Evolutionary conservation across 805 yeast species (phyloP).

Genomic region (Wickerhamiella kurtzmanii): DNA sequence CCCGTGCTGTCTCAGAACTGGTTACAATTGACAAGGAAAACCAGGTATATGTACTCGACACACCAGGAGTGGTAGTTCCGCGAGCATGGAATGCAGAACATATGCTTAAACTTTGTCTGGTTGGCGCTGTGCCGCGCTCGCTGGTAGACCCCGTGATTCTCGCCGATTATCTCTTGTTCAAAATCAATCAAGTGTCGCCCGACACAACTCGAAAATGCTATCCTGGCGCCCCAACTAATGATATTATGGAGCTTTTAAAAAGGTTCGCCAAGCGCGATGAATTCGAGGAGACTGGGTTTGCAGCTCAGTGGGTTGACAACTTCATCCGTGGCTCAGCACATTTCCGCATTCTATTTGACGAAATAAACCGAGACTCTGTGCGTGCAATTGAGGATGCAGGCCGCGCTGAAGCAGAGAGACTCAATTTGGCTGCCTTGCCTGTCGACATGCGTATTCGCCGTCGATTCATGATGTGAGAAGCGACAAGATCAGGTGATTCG

Average conservation of each 20-base stretch:
- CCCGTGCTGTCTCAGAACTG: slow-evolving; percentile 62
- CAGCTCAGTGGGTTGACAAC: slow-evolving; percentile 13
- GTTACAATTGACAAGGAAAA: slow-evolving; percentile 50
- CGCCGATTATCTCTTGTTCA: slow-evolving; percentile 70
- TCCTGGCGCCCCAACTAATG: slow-evolving; percentile 17
- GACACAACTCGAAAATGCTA: slow-evolving; percentile 11
- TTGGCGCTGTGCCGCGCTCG: slow-evolving; percentile 59
- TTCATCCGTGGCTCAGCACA: slow-evolving; percentile 7
- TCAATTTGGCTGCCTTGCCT: slow-evolving; percentile 4
- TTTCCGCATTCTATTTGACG: slow-evolving; percentile 5
- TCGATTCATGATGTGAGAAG: slow-evolving; percentile 4
- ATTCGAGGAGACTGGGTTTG: slow-evolving; percentile 10
- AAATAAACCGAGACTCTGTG: slow-evolving; percentile 1
- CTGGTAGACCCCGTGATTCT: slow-evolving; percentile 72
- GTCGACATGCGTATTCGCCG: slow-evolving; percentile 1
- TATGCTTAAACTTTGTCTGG: slow-evolving; percentile 59
- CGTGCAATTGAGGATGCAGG: background rate
- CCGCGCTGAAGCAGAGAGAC: background rate
- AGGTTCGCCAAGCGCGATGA: slow-evolving; percentile 6
- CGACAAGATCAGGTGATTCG: no score
- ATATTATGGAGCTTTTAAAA: slow-evolving; percentile 13
- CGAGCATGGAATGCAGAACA: slow-evolving; percentile 48
- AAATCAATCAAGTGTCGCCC: slow-evolving; percentile 37
- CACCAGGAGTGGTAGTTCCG: slow-evolving; percentile 89
- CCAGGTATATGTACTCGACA: slow-evolving; percentile 61